These are phyloP conservation scores for Citrus cavaleriei DNA, from an alignment of 345 rosid genomes.

Conservation along the genomic window DNA sequence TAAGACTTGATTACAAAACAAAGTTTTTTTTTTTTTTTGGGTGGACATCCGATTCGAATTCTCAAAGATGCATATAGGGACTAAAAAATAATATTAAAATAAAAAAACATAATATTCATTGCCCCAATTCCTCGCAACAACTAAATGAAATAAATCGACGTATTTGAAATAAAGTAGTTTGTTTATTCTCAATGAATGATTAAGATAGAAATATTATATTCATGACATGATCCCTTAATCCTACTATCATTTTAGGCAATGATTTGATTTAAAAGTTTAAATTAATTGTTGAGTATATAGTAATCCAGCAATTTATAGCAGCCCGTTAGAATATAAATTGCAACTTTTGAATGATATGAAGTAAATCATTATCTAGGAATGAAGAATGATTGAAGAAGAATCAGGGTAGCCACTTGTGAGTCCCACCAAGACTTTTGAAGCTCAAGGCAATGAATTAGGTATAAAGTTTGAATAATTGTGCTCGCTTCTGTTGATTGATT, in stretches of 20 bases:
- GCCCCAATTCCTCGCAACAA: no score
- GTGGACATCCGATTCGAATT: no score
- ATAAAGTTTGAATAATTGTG: slow-evolving; percentile 36
- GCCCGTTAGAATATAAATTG: neutral
- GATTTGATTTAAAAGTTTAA: neutral
- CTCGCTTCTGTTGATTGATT: slow-evolving; percentile 17
- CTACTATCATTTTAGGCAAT: neutral
- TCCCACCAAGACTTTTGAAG: slow-evolving; percentile 36
- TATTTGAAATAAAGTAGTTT: no score
- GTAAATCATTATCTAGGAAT: slow-evolving; percentile 12
- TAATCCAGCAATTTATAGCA: neutral
- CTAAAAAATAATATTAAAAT: no score
- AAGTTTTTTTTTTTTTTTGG: no score
- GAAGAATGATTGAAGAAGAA: slow-evolving; percentile 31
- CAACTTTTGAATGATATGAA: neutral
- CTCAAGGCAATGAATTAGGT: slow-evolving; percentile 41
- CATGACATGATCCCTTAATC: no score
- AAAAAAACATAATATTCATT: no score
- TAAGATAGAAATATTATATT: no score
- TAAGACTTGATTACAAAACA: no score
- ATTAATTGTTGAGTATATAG: neutral
- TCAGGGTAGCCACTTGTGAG: neutral
- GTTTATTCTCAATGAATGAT: no score
- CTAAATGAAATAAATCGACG: no score
- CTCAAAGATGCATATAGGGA: no score